Evolutionary conservation across 306 rosid genomes (phyloP).

Genomic region (Gynostemma pentaphyllum): DNA sequence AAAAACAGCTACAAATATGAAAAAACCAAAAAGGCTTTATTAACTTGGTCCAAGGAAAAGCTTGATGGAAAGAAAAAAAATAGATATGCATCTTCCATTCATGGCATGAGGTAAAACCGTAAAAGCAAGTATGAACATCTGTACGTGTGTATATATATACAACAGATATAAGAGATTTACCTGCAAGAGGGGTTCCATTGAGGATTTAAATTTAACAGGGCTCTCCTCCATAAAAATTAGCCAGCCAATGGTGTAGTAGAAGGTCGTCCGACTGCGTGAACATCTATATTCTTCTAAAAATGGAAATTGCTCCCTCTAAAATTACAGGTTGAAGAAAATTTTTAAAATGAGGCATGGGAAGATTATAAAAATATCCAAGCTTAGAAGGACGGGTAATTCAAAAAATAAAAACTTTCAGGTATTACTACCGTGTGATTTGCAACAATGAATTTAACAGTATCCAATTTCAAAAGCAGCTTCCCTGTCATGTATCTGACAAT

Average conservation of each 20-base stretch:
- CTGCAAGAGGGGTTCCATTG: conserved; percentile 95
- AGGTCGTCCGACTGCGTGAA: conserved; percentile 88
- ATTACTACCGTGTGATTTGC: conserved; percentile 81
- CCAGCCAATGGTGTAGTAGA: conserved; percentile 90
- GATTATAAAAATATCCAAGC: neutral
- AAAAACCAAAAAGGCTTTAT: neutral
- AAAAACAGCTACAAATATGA: no score
- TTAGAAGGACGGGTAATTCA: conserved; percentile 2
- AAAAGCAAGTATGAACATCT: neutral
- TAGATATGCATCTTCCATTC: neutral
- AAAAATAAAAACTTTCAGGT: neutral
- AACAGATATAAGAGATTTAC: conserved; percentile 25
- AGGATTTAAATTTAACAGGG: conserved; percentile 80
- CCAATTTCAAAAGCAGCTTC: conserved; percentile 92
- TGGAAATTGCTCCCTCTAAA: conserved; percentile 88
- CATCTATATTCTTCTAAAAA: conserved; percentile 81
- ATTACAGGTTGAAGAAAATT: conserved; percentile 14
- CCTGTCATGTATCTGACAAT: conserved; percentile 86
- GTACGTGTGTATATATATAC: neutral
- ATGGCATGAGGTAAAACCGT: neutral
- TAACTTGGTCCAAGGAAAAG: neutral
- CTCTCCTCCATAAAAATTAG: conserved; percentile 91
- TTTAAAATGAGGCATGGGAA: conserved; percentile 13
- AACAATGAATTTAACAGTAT: conserved; percentile 80
- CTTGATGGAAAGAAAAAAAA: neutral